A percentile compares a stretch with the other conserved stretches of the same genome.
phyloP scores from a whole-genome alignment of 164 flowering plant species.

The Chimonanthus praecox region DNA sequence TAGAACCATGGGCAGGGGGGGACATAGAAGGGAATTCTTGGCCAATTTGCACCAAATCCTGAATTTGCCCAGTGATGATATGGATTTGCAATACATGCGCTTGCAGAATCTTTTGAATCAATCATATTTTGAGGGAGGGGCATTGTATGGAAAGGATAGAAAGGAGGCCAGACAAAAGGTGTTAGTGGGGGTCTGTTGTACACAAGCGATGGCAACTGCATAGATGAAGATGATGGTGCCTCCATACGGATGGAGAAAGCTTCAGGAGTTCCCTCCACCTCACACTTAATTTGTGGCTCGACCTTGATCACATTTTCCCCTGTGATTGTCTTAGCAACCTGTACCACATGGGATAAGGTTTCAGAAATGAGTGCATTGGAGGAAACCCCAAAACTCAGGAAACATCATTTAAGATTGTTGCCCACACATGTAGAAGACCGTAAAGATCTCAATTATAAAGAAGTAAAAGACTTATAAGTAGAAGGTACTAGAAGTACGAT shows the following conservation, averaged over 20 bases:
- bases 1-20: constrained; percentile 63
- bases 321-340: constrained; percentile 35
- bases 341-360: constrained; percentile 13
- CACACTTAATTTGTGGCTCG: constrained; percentile 9
- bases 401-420: no score
- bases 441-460: no score
- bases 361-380: neutral
- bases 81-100: neutral
- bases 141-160: constrained; percentile 21
- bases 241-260: constrained; percentile 15
- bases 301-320: constrained; percentile 11
- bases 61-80: constrained; percentile 6
- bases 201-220: constrained; percentile 23
- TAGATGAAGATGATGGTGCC: constrained; percentile 20
- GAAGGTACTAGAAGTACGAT: no score
- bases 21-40: constrained; percentile 35
- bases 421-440: no score
- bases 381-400: no score
- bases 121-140: constrained; percentile 13
- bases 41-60: constrained; percentile 15
- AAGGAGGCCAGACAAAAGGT: constrained; percentile 45
- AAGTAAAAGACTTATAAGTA: no score
- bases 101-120: neutral
- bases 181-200: constrained; percentile 30
- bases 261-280: constrained; percentile 26